Percentiles rank a stretch among this genome's conserved stretches.
phyloP scores from a whole-genome alignment of 345 rosid genomes.

The Chamaenerion angustifolium region DNA sequence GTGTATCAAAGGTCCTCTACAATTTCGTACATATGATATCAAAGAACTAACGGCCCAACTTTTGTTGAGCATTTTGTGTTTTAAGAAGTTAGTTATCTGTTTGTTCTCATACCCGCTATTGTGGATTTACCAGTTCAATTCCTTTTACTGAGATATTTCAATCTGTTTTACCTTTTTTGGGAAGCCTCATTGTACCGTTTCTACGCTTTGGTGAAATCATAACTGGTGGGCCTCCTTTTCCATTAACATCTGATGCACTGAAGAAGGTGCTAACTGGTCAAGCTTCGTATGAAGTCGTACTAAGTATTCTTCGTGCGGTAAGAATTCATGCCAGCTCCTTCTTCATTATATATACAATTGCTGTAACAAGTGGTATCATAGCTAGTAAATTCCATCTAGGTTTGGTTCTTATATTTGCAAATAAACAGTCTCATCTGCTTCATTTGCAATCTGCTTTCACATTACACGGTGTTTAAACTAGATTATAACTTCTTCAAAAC shows the following conservation, averaged over 20 bases:
- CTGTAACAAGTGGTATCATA: too few relatives aligned
- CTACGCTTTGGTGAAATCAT: constrained; percentile 75
- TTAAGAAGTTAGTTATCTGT: too few relatives aligned
- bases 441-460: too few relatives aligned
- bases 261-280: constrained; percentile 79
- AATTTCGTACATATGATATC: too few relatives aligned
- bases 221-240: constrained; percentile 78
- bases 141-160: neutral
- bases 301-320: constrained; percentile 81
- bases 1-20: too few relatives aligned
- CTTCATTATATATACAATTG: neutral
- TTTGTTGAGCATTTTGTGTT: too few relatives aligned
- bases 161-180: constrained; percentile 6
- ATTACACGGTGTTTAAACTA: too few relatives aligned
- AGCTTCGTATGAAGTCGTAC: constrained; percentile 56
- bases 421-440: too few relatives aligned
- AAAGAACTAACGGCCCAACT: too few relatives aligned
- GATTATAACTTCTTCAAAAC: neutral
- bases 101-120: neutral
- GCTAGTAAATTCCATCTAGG: neutral
- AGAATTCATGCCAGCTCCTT: constrained; percentile 13
- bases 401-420: too few relatives aligned
- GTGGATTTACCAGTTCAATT: neutral
- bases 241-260: constrained; percentile 73
- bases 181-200: constrained; percentile 82